These are phyloP conservation scores for Papiliotrema fonsecae DNA, from an alignment of 1,284 basidiomycete species.

Conservation along the genomic window DNA sequence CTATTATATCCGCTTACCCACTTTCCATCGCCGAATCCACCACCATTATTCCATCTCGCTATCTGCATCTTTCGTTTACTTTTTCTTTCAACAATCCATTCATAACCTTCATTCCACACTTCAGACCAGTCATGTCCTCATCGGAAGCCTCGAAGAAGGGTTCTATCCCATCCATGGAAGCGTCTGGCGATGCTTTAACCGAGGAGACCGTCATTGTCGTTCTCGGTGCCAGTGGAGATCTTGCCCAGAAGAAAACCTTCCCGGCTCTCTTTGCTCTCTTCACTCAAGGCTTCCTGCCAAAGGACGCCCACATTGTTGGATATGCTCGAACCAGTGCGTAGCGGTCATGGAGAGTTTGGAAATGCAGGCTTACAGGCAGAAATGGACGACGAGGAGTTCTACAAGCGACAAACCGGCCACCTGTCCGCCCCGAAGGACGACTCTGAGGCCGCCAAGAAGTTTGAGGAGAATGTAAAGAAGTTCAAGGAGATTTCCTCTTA, in stretches of 20 bases:
- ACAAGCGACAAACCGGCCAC: constrained; percentile 73
- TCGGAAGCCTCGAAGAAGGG: constrained; percentile 22
- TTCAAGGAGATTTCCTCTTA: constrained; percentile 79
- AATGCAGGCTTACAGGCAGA: constrained; percentile 41
- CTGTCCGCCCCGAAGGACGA: constrained; percentile 72
- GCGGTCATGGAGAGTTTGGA: neutral
- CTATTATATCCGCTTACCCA: neutral
- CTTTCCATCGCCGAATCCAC: neutral
- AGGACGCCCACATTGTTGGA: constrained; percentile 80
- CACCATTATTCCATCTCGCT: neutral
- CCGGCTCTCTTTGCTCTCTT: constrained; percentile 88
- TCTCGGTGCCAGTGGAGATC: constrained; percentile 92
- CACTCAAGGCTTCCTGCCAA: constrained; percentile 71
- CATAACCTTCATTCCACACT: neutral
- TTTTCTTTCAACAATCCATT: neutral
- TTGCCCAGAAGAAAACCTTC: constrained; percentile 99
- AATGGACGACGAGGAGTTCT: constrained; percentile 81
- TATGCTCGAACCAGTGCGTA: constrained; percentile 76
- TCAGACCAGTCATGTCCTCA: constrained; percentile 2
- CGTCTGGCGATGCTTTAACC: constrained; percentile 63
- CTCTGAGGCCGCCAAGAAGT: constrained; percentile 44
- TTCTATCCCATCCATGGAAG: constrained; percentile 77
- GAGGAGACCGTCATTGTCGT: constrained; percentile 88
- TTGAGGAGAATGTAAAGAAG: constrained; percentile 60
- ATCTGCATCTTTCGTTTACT: neutral